Base-by-base conservation (phyloP, 768 basidiomycete genomes). In the Tulasnella sp. region DNA sequence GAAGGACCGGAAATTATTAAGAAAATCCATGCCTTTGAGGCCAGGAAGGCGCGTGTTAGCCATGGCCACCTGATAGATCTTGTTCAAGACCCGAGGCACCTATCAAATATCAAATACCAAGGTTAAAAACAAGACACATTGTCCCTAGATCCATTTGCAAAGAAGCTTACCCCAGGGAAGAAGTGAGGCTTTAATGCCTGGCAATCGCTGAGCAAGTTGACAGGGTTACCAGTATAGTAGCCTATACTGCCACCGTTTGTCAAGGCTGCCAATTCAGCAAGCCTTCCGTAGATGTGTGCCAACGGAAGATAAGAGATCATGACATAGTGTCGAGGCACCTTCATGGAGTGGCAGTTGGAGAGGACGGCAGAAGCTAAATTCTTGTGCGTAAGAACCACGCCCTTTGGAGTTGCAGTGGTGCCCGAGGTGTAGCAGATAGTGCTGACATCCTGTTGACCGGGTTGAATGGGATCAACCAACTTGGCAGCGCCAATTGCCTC, bases 141-240 rank as follows among this genome's bases (percentile, higher is more conserved):
- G n/a, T n/a, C n/a, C n/a, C n/a, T n/a, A n/a, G n/a, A n/a, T n/a
- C n/a, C n/a, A n/a, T n/a, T n/a, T n/a, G n/a, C n/a, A n/a, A n/a
- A n/a, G n/a, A n/a, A n/a, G n/a, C 43, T 7, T 29, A 45, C 88
- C 10, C 81, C 75, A 3, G 84, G 81, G 69, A 92, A 80, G 62
- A 82, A 77, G 56, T 81, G 74, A 2, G 93, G 93, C 62, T 81
- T 81, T 57, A 93, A 70, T 57, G 81, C 64, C 63, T 86, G 82
- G 25, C 81, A 75, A 59, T 99, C 93, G 58, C 95, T 91, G 13
- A 99, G 71, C 25, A 99, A 72, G n/a, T 83, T 77, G n/a, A 87
- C 66, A 25, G 83, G 83, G 65, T 95, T 91, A 43, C 91, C 92
- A 16, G 84, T 82, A 60, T 78, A 88, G 65, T 81, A 93, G 19